A percentile compares a stretch with the other conserved stretches of the same genome.
phyloP scores from a whole-genome alignment of 805 yeast genomes.

The Metschnikowia santaceciliae region DNA sequence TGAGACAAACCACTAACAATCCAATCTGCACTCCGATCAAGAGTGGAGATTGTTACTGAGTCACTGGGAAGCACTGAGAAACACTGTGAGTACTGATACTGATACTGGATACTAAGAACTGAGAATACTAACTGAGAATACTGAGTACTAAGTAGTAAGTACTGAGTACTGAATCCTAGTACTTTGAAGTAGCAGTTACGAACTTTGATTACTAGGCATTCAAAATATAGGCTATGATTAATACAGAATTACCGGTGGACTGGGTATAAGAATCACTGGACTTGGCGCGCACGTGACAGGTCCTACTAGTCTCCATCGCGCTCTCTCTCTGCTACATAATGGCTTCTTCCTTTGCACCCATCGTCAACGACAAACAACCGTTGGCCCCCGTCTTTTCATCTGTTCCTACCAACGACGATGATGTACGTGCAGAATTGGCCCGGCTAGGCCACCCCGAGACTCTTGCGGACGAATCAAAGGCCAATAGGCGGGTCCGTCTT shows the following conservation, averaged over 20 bases:
- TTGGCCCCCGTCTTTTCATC: not conserved
- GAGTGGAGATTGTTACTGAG: too few species aligned
- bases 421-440: constrained; percentile 50
- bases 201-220: too few species aligned
- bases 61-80: too few species aligned
- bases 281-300: not conserved
- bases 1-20: constrained; percentile 5
- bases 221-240: too few species aligned
- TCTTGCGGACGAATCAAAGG: constrained; percentile 54
- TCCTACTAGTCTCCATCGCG: not conserved
- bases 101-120: too few species aligned
- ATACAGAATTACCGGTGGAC: too few species aligned
- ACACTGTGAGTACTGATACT: too few species aligned
- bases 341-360: constrained; percentile 14
- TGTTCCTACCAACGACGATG: constrained; percentile 64
- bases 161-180: too few species aligned
- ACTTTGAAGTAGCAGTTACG: too few species aligned
- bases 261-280: not conserved
- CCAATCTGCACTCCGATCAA: too few species aligned
- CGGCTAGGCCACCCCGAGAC: constrained; percentile 55
- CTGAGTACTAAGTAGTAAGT: too few species aligned
- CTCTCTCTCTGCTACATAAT: not conserved
- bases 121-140: too few species aligned
- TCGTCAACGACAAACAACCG: constrained; percentile 11
- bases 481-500: constrained; percentile 59